phyloP scores from a whole-genome alignment of 352 stramenopile species.

The Pythium volutum region DNA sequence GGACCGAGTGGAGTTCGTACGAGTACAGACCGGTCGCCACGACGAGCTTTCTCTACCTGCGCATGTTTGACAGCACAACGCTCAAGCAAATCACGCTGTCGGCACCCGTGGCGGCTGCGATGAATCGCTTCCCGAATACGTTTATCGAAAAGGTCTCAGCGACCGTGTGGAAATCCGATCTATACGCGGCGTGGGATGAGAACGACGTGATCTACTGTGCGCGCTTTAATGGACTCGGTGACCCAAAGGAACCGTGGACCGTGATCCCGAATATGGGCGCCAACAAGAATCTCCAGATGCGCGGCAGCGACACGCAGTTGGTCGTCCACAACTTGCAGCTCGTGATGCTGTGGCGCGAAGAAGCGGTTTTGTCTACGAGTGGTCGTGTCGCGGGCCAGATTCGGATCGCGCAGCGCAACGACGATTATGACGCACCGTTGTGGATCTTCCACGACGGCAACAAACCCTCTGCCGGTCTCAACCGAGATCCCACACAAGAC shows the following conservation, averaged over 20 bases:
- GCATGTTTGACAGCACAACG: slow-evolving; percentile 43
- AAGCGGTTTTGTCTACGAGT: slow-evolving; percentile 18
- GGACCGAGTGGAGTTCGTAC: slow-evolving; percentile 55
- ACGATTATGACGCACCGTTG: slow-evolving; percentile 43
- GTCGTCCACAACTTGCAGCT: slow-evolving; percentile 59
- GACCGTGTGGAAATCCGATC: slow-evolving; percentile 35
- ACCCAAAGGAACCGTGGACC: slow-evolving; percentile 35
- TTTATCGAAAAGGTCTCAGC: slow-evolving; percentile 52
- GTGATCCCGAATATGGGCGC: slow-evolving; percentile 60
- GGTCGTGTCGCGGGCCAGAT: slow-evolving; percentile 41
- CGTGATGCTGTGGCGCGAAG: slow-evolving; percentile 62
- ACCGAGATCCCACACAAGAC: slow-evolving; percentile 42
- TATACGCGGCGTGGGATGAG: slow-evolving; percentile 78
- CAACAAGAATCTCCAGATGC: slow-evolving; percentile 58
- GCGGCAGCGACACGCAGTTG: slow-evolving; percentile 37
- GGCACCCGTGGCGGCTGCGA: slow-evolving; percentile 16
- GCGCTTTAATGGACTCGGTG: slow-evolving; percentile 42
- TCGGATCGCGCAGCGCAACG: slow-evolving; percentile 50
- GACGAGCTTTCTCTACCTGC: slow-evolving; percentile 53
- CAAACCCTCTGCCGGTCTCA: slow-evolving; percentile 35
- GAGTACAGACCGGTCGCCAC: slow-evolving; percentile 20
- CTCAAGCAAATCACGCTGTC: slow-evolving; percentile 30
- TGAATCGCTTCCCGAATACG: slow-evolving; percentile 47
- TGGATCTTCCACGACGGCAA: slow-evolving; percentile 83
- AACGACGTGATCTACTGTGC: slow-evolving; percentile 55